Evolutionary conservation across 495 filamentous ascomycete genomes (phyloP), one percentile per base, ranked within the genome.

Genomic region (Podospora bellae-mahoneyi): DNA sequence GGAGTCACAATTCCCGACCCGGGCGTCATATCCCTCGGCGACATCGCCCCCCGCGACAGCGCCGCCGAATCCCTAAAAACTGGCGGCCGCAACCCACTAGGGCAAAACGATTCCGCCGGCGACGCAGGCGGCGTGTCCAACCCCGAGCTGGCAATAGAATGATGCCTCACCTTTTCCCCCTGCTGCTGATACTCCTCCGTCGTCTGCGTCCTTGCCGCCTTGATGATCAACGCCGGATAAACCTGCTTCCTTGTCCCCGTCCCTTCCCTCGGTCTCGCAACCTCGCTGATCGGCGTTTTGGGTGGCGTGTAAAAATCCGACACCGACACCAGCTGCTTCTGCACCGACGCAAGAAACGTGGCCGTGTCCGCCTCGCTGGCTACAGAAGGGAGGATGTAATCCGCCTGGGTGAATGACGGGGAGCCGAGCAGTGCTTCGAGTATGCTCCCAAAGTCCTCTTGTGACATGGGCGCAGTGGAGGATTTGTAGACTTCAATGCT

Each of bases 291-390:
- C 34, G 57, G 9, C 7, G 58, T 19, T 58, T 62, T 53, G 32
- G 2, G 27, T 1, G 74, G 78, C 3, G 77, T 75, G 70, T 81
- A 81, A 60, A 72, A 78, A 20, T 75, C 54, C 5, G 76, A 79
- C 20, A 75, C 70, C 20, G 75, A 74, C 4, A 75, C 72, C 10
- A 83, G 71, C 32, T 78, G 78, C 56, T 79, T 74, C 73, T 80
- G 79, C 15, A 84, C 78, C 5, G 76, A 70, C 0, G 72, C 73
- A 39, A 84, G 70, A 32, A 83, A 75, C 3, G 68, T 72, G 0
- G 81, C 73, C 3, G 80, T 78, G 64, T 82, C 82, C 10, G 68
- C 68, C 58, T 76, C 79, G 18, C 73, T 75, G 10, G 81, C 81
- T 19, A 73, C 68, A 13, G 79, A 79, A 1, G 80, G 73, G 28